Evolutionary conservation across 2,329 filamentous ascomycete genomes (phyloP).

Genomic region (Spiromastix sp.): DNA sequence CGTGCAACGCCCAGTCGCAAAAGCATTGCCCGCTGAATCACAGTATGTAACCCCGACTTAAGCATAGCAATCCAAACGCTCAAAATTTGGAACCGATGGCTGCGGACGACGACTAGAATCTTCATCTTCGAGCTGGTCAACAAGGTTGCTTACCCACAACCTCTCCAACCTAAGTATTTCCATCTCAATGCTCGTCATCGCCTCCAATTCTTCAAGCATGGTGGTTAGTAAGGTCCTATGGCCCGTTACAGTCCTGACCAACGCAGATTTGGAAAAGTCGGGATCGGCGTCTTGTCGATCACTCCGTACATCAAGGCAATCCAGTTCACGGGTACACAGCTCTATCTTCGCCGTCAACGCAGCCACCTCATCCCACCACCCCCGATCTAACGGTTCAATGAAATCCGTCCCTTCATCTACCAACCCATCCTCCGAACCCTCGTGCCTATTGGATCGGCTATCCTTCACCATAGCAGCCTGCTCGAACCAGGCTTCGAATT

Average conservation of each 20-base stretch:
- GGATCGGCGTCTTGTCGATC: slow-evolving; percentile 7
- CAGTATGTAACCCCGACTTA: too few species aligned
- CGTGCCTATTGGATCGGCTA: slow-evolving; percentile 8
- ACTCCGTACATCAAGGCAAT: slow-evolving; percentile 25
- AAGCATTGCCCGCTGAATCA: too few species aligned
- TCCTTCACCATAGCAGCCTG: slow-evolving; percentile 18
- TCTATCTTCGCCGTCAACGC: slow-evolving; percentile 24
- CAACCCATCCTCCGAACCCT: slow-evolving; percentile 1
- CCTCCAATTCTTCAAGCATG: slow-evolving; percentile 28
- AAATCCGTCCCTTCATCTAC: slow-evolving; percentile 14
- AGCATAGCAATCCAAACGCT: too few species aligned
- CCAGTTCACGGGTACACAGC: slow-evolving; percentile 24
- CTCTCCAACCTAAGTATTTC: slow-evolving; percentile 26
- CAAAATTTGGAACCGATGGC: too few species aligned
- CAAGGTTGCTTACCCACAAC: slow-evolving; percentile 21
- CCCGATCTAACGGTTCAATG: slow-evolving; percentile 23
- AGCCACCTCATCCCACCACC: slow-evolving; percentile 26
- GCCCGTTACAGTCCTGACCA: slow-evolving; percentile 19
- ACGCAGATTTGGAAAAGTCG: slow-evolving; percentile 18
- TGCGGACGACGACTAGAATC: too few species aligned
- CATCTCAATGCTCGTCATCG: slow-evolving; percentile 25
- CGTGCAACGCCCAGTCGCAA: too few species aligned
- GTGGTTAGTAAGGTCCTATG: slow-evolving; percentile 21
- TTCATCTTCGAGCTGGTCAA: too few species aligned
- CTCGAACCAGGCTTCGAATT: slow-evolving; percentile 29